Base-by-base conservation (phyloP, 768 basidiomycete genomes). In the Infundibulicybe gibba region DNA sequence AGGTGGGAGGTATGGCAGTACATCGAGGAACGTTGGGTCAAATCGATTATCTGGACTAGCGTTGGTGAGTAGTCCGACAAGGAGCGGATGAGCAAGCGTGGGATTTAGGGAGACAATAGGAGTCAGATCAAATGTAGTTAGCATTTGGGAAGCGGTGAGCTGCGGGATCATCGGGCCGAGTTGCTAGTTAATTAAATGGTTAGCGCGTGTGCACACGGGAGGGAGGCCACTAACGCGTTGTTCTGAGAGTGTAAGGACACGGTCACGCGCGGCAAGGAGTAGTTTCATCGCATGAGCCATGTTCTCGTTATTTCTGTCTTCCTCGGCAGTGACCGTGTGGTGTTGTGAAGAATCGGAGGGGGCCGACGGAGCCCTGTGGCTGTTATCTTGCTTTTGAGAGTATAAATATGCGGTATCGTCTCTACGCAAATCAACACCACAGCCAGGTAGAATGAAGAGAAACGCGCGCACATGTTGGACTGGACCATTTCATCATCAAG, bases 231-330 rank as follows among this genome's bases (percentile, higher is more conserved):
- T 46, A 59, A 87, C 84, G 47, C 87, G 79, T 71, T 85, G 85
- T 69, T 90, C 88, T 33, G 84, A 73, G 43, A 90, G 76, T 32
- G 79, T 83, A 37, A 90, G 76, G 19, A 83, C 85, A 43, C 88
- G 81, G 50, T 82, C 77, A 44, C 85, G 79, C 35, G 84, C 86
- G 32, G 77, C 73, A 13, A 90, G 70, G 21, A 90, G 70, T 15
- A 90, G 75, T 43, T 76, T 77, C 77, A 88, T 79, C 17, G 77
- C 83, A 43, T 80, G 80, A 9, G 79, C 75, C 17, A 85, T 66
- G 20, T 67, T 69, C 51, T 82, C 83, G 44, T 76, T 83, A 49
- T 71, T 69, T 52, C 69, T 69, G 54, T 87, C 85, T 47, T 75
- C 71, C 47, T 81, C 81, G 21, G 68, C 55, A 8, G 69, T 68